These are phyloP conservation scores for Coniochaeta ligniaria DNA, from an alignment of 2,329 filamentous ascomycete genomes.

Conservation along the genomic window DNA sequence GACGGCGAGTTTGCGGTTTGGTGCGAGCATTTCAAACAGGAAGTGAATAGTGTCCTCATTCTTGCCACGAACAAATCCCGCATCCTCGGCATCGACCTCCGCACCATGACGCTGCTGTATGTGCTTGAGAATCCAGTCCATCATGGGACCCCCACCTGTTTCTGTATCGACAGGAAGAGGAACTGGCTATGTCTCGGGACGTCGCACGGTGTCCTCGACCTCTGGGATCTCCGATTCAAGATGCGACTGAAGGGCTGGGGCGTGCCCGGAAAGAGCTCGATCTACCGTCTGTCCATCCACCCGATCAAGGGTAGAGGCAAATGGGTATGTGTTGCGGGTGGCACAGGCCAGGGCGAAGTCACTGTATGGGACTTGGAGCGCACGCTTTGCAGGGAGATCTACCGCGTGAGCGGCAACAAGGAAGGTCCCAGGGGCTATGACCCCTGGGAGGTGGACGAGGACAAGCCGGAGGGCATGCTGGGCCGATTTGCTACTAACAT, in stretches of 20 bases:
- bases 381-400: conserved; percentile 79
- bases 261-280: conserved; percentile 69
- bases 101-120: conserved; percentile 78
- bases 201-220: conserved; percentile 81
- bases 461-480: conserved; percentile 80
- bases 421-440: conserved; percentile 63
- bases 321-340: conserved; percentile 84
- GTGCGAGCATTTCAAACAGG: conserved; percentile 85
- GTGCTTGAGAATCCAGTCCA: conserved; percentile 80
- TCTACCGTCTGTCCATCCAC: conserved; percentile 74
- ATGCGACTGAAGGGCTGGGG: conserved; percentile 85
- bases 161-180: conserved; percentile 76
- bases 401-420: conserved; percentile 60
- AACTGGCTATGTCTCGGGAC: conserved; percentile 92
- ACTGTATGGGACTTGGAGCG: conserved; percentile 96
- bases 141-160: conserved; percentile 86
- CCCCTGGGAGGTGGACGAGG: conserved; percentile 84
- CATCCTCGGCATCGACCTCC: conserved; percentile 76
- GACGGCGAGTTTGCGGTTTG: conserved; percentile 73
- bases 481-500: conserved; percentile 73
- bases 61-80: conserved; percentile 82
- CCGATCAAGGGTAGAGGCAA: conserved; percentile 71
- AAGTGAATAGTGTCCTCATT: conserved; percentile 73
- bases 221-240: conserved; percentile 96
- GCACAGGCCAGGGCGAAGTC: conserved; percentile 79